Evolutionary conservation across 208 protist species (phyloP).

Genomic region (Plasmodiophora brassicae): DNA sequence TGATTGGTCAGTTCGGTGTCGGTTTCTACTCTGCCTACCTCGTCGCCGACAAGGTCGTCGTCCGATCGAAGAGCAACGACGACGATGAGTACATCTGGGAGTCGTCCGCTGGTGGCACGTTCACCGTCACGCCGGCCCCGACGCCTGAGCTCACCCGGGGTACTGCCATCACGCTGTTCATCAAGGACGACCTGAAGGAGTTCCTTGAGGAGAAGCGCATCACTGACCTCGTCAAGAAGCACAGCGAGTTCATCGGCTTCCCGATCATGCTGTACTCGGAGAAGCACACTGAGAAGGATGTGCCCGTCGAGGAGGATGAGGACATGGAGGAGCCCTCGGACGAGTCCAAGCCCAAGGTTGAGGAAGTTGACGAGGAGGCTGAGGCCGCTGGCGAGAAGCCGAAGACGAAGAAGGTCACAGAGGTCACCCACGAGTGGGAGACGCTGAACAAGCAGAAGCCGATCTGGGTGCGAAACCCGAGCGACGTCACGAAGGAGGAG

Average conservation of each 20-base stretch:
- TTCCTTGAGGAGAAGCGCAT: constrained; percentile 86
- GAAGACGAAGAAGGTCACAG: constrained; percentile 60
- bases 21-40: constrained; percentile 99
- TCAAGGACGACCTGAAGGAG: constrained; percentile 82
- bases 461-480: constrained; percentile 90
- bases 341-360: constrained; percentile 53
- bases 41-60: constrained; percentile 89
- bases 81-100: constrained; percentile 85
- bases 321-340: constrained; percentile 47
- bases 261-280: constrained; percentile 81
- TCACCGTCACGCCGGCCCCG: constrained; percentile 82
- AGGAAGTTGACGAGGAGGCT: constrained; percentile 52
- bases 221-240: constrained; percentile 96
- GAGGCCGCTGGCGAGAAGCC: constrained; percentile 49
- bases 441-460: constrained; percentile 96
- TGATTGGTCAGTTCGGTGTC: constrained; percentile 99
- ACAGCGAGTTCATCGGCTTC: constrained; percentile 98
- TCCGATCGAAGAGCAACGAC: constrained; percentile 77
- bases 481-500: constrained; percentile 93
- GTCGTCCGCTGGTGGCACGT: constrained; percentile 89
- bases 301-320: constrained; percentile 35
- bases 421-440: constrained; percentile 77
- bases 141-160: constrained; percentile 79
- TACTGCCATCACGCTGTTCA: constrained; percentile 87
- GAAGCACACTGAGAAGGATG: constrained; percentile 37